These are phyloP conservation scores for Sclerotinia minor DNA, from an alignment of 2,329 filamentous ascomycete species.

Conservation along the genomic window DNA sequence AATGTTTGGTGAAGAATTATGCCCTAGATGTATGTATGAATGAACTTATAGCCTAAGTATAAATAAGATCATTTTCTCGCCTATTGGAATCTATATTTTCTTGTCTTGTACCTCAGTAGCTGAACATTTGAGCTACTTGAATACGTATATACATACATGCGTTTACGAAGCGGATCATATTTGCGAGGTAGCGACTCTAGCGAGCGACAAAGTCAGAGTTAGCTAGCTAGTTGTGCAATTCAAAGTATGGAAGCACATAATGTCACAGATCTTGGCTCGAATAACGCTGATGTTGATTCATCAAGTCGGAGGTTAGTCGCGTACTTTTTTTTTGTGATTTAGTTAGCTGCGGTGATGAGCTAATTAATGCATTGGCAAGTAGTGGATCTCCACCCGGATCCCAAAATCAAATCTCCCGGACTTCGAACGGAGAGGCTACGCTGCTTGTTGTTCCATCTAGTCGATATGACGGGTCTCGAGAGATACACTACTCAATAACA, in stretches of 20 bases:
- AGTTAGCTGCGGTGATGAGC: not conserved
- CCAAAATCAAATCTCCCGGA: not conserved
- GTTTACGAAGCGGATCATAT: constrained; percentile 27
- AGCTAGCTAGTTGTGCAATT: not conserved
- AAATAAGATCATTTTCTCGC: constrained; percentile 13
- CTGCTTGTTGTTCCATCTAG: not conserved
- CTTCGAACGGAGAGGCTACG: not conserved
- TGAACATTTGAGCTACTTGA: not conserved
- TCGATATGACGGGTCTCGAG: not conserved
- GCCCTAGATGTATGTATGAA: not conserved
- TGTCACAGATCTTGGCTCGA: constrained; percentile 8
- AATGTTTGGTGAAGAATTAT: not conserved
- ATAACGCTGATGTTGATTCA: constrained; percentile 8
- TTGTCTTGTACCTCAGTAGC: not conserved
- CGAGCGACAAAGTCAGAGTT: not conserved
- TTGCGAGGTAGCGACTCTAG: not conserved
- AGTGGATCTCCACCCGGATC: not conserved
- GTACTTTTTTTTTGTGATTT: not conserved
- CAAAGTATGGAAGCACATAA: constrained; percentile 16
- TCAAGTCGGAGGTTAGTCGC: constrained; percentile 10
- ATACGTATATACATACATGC: constrained; percentile 23
- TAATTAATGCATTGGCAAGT: not conserved
- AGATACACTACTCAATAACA: not conserved
- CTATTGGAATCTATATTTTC: not conserved
- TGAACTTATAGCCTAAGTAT: not conserved